Evolutionary conservation across 2,329 filamentous ascomycete species (phyloP), one percentile per base, ranked within the genome.

Genomic region (Lecanicillium sp.): DNA sequence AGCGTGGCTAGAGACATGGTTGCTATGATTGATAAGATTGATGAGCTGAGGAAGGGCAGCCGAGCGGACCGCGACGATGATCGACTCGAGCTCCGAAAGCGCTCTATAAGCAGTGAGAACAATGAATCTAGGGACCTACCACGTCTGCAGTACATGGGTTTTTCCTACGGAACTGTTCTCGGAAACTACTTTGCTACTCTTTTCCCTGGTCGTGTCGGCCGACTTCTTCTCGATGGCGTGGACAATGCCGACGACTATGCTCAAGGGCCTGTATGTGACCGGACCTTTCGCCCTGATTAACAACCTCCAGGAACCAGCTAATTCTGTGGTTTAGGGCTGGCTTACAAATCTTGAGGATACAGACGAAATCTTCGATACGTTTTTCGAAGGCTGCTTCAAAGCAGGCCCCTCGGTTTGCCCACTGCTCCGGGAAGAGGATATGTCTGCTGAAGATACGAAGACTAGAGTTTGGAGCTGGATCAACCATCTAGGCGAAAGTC

Each of bases 81-180:
- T 36, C 15, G 44, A 44, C 25, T 25, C 22, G n/a, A n/a, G n/a
- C n/a, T n/a, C 11, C 22, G 22, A 7, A 25, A 6, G 22, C 22
- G 11, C 7, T 11, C 22, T 25, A 11, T 6, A 25, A 11, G 22
- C 22, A 6, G 11, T 6, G 22, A 25, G 7, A 11, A 25, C 6
- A 11, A 25, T 11, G 22, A 7, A 25, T 33, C n/a, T n/a, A n/a
- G n/a, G n/a, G n/a, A 48, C 2, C 29, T 42, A 2, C 40, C 52
- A 3, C 43, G 53, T 7, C 46, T 73, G 27, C 65, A 66, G 47
- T 75, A 71, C 45, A 65, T 66, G 57, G 69, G 71, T 0, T 63
- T 72, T 38, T 71, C 66, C 5, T 75, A 75, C n/a, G 57, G 59
- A 12, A 59, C 56, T 4, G 8, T 58, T 1, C 47, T 62, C 0